Conservation (phyloP, 2,329 filamentous ascomycete species). For the Herpotrichia juniperi region DNA sequence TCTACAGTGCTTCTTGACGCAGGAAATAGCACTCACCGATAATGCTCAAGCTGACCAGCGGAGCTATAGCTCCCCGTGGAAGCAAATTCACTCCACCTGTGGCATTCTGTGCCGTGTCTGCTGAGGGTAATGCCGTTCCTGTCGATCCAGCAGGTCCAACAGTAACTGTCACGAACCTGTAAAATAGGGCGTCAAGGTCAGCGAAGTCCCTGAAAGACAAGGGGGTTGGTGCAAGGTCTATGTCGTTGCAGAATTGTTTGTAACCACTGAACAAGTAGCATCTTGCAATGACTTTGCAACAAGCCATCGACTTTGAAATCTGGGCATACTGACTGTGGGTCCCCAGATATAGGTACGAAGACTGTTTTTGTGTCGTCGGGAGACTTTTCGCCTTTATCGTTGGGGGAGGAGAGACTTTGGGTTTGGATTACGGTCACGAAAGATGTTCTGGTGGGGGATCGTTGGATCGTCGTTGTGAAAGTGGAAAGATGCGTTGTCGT, state of each 20-base stretch:
- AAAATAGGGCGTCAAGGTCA: not conserved
- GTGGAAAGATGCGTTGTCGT: not conserved
- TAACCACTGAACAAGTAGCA: too few relatives aligned
- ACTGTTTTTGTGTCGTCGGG: conserved; percentile 1
- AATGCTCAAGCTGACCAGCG: not conserved
- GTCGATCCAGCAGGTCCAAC: not conserved
- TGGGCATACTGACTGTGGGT: not conserved
- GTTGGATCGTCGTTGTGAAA: not conserved
- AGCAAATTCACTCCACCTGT: not conserved
- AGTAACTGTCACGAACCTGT: not conserved
- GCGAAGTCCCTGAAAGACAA: not conserved
- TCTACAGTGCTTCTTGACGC: not conserved
- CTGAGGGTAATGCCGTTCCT: not conserved
- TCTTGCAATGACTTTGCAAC: not conserved
- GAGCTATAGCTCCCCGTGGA: not conserved
- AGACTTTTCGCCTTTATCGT: not conserved
- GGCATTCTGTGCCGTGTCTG: not conserved
- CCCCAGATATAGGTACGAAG: not conserved
- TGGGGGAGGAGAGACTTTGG: not conserved
- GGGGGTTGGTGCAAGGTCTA: too few relatives aligned
- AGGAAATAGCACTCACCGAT: too few relatives aligned
- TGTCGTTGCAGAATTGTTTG: too few relatives aligned
- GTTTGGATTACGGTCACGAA: not conserved
- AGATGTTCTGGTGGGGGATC: not conserved
- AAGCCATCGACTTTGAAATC: not conserved